Conservation (phyloP, 179 eudicot species). For the Heliamphora ciliata region DNA sequence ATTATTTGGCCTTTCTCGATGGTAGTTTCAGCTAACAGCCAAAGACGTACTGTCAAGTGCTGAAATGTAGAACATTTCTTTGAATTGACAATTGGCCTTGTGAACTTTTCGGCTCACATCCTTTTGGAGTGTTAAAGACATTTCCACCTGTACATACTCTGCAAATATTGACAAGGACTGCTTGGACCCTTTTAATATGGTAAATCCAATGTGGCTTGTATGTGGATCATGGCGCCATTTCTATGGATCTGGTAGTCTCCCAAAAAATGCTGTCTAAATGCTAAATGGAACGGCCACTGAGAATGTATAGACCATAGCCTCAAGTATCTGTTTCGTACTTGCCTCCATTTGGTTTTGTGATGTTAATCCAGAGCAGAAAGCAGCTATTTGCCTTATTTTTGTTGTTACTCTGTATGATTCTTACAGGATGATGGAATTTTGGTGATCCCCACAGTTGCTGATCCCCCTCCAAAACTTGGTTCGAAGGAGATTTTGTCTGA, state of each 20-base stretch:
- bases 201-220: neutral
- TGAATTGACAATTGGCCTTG: neutral
- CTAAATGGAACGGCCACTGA: too few relatives aligned
- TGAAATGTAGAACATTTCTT: neutral
- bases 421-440: constrained; percentile 80
- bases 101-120: neutral
- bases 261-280: neutral
- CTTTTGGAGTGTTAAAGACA: neutral
- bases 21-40: neutral
- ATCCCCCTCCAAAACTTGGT: constrained; percentile 71
- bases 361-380: neutral
- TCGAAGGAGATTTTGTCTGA: constrained; percentile 58
- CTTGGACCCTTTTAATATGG: neutral
- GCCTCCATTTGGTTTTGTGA: neutral
- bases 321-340: neutral
- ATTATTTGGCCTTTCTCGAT: neutral
- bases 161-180: neutral
- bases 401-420: constrained; percentile 17
- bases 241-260: neutral
- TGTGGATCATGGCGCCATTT: neutral
- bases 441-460: constrained; percentile 70
- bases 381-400: constrained; percentile 1
- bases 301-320: neutral
- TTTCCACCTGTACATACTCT: neutral
- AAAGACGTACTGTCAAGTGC: neutral